Percentiles rank a stretch among this genome's conserved stretches.
phyloP scores from a whole-genome alignment of 2,329 filamentous ascomycete species.

The Aspergillus sp. region DNA sequence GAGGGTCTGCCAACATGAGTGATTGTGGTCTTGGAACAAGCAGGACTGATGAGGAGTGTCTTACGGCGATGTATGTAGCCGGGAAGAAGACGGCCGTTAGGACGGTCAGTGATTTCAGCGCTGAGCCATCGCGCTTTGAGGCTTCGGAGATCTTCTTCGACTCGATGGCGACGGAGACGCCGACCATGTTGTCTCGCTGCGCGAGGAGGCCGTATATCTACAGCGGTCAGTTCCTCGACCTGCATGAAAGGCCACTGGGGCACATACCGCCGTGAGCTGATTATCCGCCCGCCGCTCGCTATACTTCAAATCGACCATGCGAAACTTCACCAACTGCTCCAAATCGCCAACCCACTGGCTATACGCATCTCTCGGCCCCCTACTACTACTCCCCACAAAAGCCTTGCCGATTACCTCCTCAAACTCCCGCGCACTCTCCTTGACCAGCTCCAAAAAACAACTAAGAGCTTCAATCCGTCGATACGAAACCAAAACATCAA shows the following conservation, averaged over 20 bases:
- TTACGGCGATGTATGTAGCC: conserved; percentile 12
- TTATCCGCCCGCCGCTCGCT: conserved; percentile 10
- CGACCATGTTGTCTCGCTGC: conserved; percentile 17
- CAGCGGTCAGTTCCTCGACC: too few relatives aligned
- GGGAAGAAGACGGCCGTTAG: conserved; percentile 13
- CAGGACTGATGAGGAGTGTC: background rate
- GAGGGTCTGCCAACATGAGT: conserved; percentile 1
- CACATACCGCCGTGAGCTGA: conserved; percentile 9
- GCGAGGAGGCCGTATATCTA: conserved; percentile 15
- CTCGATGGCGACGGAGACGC: conserved; percentile 13
- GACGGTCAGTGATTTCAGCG: conserved; percentile 12
- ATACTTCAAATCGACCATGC: conserved; percentile 7
- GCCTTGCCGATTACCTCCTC: background rate
- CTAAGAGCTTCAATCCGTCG: conserved; percentile 3
- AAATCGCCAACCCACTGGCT: conserved; percentile 9
- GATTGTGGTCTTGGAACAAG: background rate
- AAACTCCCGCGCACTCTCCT: background rate
- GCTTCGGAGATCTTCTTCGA: conserved; percentile 17
- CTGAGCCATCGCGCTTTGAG: conserved; percentile 12
- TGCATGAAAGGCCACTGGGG: too few relatives aligned
- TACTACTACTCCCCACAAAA: background rate
- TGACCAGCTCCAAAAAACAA: background rate
- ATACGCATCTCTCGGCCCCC: background rate
- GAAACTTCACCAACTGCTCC: background rate
- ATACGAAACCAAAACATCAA: conserved; percentile 9